Conservation (phyloP, 768 basidiomycete species). For the Kwoniella mangroviensis region DNA sequence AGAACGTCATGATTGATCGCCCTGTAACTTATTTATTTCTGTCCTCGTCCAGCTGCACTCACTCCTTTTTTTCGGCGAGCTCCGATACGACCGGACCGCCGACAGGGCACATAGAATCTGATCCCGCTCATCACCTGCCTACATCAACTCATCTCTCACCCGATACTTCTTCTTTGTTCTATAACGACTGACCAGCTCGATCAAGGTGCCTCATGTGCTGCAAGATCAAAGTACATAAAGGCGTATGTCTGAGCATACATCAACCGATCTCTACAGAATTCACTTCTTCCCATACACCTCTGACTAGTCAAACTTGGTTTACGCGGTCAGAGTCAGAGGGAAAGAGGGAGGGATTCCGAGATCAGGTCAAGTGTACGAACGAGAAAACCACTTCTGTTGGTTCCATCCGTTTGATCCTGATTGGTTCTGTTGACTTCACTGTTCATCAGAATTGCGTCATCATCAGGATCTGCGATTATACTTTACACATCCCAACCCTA, state of each 20-base stretch:
- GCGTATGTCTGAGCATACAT: conserved; percentile 28
- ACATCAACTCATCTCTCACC: not conserved
- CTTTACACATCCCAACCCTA: not conserved
- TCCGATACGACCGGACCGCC: not conserved
- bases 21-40: too few species aligned
- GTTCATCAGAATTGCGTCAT: not conserved
- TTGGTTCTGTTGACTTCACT: not conserved
- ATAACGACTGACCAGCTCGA: conserved; percentile 10
- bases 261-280: not conserved
- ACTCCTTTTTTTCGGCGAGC: not conserved
- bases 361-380: not conserved
- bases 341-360: not conserved
- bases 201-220: conserved; percentile 26
- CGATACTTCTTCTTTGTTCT: not conserved
- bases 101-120: conserved; percentile 1
- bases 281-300: not conserved
- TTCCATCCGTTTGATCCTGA: not conserved
- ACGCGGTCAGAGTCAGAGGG: not conserved
- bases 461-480: not conserved
- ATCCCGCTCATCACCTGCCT: conserved; percentile 8
- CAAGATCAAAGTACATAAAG: conserved; percentile 23
- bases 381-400: not conserved
- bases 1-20: too few species aligned
- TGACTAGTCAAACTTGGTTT: not conserved
- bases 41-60: too few species aligned